Evolutionary conservation across 2,329 filamentous ascomycete genomes (phyloP).

Genomic region (Dendrostoma leiphaemia): DNA sequence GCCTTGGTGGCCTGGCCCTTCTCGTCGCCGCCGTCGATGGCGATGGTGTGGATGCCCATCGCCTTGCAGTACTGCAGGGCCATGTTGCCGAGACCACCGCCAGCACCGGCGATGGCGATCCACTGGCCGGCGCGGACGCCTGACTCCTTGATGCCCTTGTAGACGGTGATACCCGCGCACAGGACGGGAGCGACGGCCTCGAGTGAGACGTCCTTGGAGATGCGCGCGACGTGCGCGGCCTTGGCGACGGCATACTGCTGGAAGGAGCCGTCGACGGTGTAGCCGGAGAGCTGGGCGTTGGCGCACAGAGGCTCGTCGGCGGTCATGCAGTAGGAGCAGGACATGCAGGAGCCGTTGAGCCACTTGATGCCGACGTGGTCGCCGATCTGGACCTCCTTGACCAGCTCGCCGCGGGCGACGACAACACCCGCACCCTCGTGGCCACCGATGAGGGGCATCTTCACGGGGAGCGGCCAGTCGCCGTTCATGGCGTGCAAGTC

Average conservation of each 20-base stretch:
- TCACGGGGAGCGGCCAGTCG: slow-evolving; percentile 82
- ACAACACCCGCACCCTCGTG: slow-evolving; percentile 81
- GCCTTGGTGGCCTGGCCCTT: slow-evolving; percentile 69
- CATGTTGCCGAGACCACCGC: slow-evolving; percentile 68
- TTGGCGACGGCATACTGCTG: slow-evolving; percentile 71
- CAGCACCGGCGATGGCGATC: slow-evolving; percentile 72
- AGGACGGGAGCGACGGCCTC: slow-evolving; percentile 67
- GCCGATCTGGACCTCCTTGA: slow-evolving; percentile 47
- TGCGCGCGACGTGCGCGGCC: slow-evolving; percentile 66
- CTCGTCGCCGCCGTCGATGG: slow-evolving; percentile 80
- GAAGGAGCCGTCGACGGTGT: slow-evolving; percentile 72
- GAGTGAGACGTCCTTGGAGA: slow-evolving; percentile 61
- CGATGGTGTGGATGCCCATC: slow-evolving; percentile 80
- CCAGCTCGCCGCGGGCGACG: slow-evolving; percentile 81
- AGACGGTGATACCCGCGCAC: slow-evolving; percentile 73
- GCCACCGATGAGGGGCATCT: slow-evolving; percentile 82
- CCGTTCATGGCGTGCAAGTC: slow-evolving; percentile 77
- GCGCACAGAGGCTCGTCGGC: slow-evolving; percentile 66
- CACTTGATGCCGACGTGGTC: slow-evolving; percentile 71
- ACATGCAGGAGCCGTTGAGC: slow-evolving; percentile 68
- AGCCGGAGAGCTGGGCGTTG: slow-evolving; percentile 63
- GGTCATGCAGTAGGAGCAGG: slow-evolving; percentile 67
- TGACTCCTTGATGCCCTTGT: slow-evolving; percentile 74
- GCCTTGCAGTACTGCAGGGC: slow-evolving; percentile 87
- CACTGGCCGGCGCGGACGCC: slow-evolving; percentile 64